Evolutionary conservation across 371 early-diverging fungal genomes (phyloP).

Genomic region (Conidiobolus incongruus): DNA sequence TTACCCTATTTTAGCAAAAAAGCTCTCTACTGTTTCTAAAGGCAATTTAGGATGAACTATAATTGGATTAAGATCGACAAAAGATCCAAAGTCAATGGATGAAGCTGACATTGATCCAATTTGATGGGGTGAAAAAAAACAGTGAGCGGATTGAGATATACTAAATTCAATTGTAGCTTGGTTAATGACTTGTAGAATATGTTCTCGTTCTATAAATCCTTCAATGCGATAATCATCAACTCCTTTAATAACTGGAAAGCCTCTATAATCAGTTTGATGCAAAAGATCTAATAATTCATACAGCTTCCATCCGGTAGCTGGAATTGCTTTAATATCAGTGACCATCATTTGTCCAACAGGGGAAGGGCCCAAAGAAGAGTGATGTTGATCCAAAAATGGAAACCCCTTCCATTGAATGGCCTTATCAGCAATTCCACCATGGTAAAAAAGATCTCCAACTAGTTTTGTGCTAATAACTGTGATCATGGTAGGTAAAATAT

Average conservation of each 20-base stretch:
- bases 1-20: conserved; percentile 78
- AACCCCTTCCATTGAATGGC: conserved; percentile 61
- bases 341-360: conserved; percentile 39
- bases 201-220: conserved; percentile 60
- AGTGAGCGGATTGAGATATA: conserved; percentile 18
- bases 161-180: neutral
- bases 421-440: conserved; percentile 71
- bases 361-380: conserved; percentile 26
- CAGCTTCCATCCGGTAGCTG: conserved; percentile 22
- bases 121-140: conserved; percentile 17
- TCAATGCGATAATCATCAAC: conserved; percentile 32
- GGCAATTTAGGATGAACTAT: conserved; percentile 56
- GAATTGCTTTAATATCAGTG: conserved; percentile 23
- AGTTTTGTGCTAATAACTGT: conserved; percentile 73
- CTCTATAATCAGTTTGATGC: conserved; percentile 27
- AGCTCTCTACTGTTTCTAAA: conserved; percentile 67
- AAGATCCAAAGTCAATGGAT: conserved; percentile 39
- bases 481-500: conserved; percentile 85
- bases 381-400: conserved; percentile 75
- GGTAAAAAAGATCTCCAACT: conserved; percentile 60
- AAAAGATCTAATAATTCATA: conserved; percentile 20
- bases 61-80: conserved; percentile 68
- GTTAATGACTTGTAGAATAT: conserved; percentile 37
- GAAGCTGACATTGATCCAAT: conserved; percentile 10
- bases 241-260: conserved; percentile 71